Percentiles rank a stretch among this genome's conserved stretches.
Conservation (phyloP, 768 basidiomycete genomes). For the Calocera viscosa region DNA sequence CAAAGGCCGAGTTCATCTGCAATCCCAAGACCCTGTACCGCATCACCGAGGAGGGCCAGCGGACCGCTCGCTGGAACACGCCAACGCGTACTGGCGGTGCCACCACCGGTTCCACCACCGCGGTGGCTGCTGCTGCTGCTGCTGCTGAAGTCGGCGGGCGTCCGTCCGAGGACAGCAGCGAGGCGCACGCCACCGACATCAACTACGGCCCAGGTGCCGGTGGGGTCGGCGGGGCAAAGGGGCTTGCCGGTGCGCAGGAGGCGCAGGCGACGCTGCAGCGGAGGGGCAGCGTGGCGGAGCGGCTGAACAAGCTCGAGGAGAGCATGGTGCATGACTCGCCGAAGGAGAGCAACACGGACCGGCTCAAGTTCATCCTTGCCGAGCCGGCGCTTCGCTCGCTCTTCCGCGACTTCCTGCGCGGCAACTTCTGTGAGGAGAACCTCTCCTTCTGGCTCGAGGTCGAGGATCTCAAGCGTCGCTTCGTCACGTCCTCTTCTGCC, state of each 20-base stretch:
- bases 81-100: not conserved
- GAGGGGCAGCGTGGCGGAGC: conserved; percentile 66
- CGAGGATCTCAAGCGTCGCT: conserved; percentile 90
- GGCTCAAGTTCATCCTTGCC: conserved; percentile 81
- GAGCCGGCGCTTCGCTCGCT: conserved; percentile 76
- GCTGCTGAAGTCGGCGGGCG: conserved; percentile 3
- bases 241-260: not conserved
- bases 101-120: conserved; percentile 5
- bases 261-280: conserved; percentile 54
- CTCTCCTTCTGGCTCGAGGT: conserved; percentile 95
- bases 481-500: conserved; percentile 88
- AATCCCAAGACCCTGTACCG: conserved; percentile 91
- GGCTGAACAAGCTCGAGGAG: conserved; percentile 46
- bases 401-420: conserved; percentile 87
- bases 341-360: conserved; percentile 87
- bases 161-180: conserved; percentile 13
- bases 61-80: conserved; percentile 73
- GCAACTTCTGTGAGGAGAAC: conserved; percentile 98
- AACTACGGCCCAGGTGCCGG: conserved; percentile 15
- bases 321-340: conserved; percentile 33
- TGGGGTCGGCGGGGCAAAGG: not conserved
- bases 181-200: conserved; percentile 12
- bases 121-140: conserved; percentile 7
- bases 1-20: conserved; percentile 86
- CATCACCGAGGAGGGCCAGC: conserved; percentile 82